phyloP scores from a whole-genome alignment of 495 filamentous ascomycete genomes.

The Aspergillus asperescens region DNA sequence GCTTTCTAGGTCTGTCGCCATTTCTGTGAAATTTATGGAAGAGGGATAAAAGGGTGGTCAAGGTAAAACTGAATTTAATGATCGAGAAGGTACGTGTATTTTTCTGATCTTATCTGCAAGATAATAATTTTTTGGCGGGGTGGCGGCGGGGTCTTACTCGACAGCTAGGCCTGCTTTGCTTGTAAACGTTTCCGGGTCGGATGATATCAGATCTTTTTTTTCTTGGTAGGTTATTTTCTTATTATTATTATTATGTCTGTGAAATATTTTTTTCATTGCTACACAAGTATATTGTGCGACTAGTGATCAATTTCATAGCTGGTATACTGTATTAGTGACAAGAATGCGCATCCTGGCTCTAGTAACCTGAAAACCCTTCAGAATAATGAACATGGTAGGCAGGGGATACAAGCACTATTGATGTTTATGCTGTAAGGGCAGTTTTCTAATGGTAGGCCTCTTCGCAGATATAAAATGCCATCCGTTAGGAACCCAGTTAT shows the following conservation, averaged over 20 bases:
- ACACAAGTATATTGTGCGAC: too few species aligned
- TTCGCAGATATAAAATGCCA: too few species aligned
- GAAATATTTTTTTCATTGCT: too few species aligned
- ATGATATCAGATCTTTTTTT: background rate
- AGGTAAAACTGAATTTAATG: background rate
- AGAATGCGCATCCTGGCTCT: too few species aligned
- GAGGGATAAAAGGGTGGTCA: background rate
- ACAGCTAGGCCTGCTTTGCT: slow-evolving; percentile 16
- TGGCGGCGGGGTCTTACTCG: slow-evolving; percentile 27
- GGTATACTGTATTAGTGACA: too few species aligned
- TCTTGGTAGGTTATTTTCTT: background rate
- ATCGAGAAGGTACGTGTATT: background rate
- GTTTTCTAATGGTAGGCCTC: too few species aligned
- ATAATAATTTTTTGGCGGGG: slow-evolving; percentile 34
- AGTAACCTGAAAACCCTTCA: too few species aligned
- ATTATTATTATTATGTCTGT: background rate
- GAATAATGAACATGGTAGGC: too few species aligned
- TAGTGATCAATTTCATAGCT: too few species aligned
- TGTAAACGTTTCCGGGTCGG: slow-evolving; percentile 8
- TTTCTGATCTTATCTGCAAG: slow-evolving; percentile 33
- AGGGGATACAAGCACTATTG: too few species aligned
- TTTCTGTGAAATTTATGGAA: background rate
- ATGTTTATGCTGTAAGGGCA: too few species aligned
- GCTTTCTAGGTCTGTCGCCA: slow-evolving; percentile 19
- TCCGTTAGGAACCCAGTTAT: too few species aligned